These are phyloP conservation scores for Phyllosticta citribraziliensis DNA, from an alignment of 2,329 filamentous ascomycete species.

Conservation along the genomic window DNA sequence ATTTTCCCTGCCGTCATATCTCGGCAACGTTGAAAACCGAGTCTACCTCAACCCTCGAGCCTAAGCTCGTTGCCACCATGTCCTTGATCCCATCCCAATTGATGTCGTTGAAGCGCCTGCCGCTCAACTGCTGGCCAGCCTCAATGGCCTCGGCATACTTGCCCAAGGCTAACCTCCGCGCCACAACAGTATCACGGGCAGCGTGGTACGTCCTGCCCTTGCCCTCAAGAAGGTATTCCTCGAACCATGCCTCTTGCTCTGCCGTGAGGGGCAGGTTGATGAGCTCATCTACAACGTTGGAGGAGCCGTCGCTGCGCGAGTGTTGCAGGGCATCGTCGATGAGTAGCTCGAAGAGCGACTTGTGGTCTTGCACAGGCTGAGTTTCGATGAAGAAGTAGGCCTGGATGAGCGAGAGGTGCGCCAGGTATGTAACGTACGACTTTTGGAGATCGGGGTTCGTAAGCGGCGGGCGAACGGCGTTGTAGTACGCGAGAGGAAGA, in stretches of 20 bases:
- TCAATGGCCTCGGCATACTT: slow-evolving; percentile 40
- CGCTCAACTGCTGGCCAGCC: slow-evolving; percentile 23
- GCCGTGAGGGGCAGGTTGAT: slow-evolving; percentile 62
- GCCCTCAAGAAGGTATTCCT: slow-evolving; percentile 55
- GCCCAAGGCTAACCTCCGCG: slow-evolving; percentile 62
- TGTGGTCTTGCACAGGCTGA: slow-evolving; percentile 52
- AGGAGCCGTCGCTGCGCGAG: slow-evolving; percentile 24
- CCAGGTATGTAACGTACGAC: slow-evolving; percentile 60
- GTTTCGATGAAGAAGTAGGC: slow-evolving; percentile 64
- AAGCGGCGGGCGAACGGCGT: slow-evolving; percentile 65
- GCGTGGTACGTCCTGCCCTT: slow-evolving; percentile 54
- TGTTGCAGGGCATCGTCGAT: slow-evolving; percentile 32
- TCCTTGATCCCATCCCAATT: slow-evolving; percentile 40
- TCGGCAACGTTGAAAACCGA: background rate
- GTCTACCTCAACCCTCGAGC: slow-evolving; percentile 19
- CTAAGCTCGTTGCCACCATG: slow-evolving; percentile 26
- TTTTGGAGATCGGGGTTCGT: slow-evolving; percentile 51
- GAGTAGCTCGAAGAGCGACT: slow-evolving; percentile 57
- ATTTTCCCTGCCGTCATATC: background rate
- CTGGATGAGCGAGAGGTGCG: slow-evolving; percentile 57
- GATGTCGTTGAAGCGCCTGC: slow-evolving; percentile 39
- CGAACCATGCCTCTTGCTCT: slow-evolving; percentile 65
- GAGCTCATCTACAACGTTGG: slow-evolving; percentile 56
- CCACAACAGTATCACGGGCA: slow-evolving; percentile 63
- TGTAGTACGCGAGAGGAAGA: slow-evolving; percentile 68